Evolutionary conservation across 352 stramenopile genomes (phyloP), one percentile per base, ranked within the genome.

Genomic region (Pythium phragmitis): DNA sequence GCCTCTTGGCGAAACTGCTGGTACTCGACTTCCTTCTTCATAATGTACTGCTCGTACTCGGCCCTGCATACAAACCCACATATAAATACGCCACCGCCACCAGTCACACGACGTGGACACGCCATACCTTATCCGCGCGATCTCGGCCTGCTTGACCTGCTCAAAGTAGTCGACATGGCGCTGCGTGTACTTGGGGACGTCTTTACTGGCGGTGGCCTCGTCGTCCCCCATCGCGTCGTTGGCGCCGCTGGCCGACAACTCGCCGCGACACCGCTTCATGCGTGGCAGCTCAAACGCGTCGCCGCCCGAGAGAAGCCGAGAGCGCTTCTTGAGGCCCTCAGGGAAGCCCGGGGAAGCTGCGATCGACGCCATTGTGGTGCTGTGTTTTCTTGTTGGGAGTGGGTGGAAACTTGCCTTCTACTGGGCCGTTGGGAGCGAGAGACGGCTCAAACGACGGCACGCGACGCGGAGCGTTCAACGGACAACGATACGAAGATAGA

Each of bases 151-250:
- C 63, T 96, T 93, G 37, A 86, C 72, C 58, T 94, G 85, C 63
- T 96, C 87, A 67, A 96, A 89, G 76, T 89, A 96, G 53, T 94
- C 87, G 21, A 96, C 83, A 42, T 96, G 87, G 34, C 87, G 79
- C 63, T 96, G 87, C 52, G 82, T 89, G 72, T 90, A 95, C 76
- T 93, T 94, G 68, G 82, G 73, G 57, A 88, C 68, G 54, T 92
- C 85, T 6, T 79, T 74, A 33, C 7, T 28, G 17, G 70, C 63
- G 4, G 46, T 34, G 6, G 59, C 62, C 12, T 73, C 65, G 4
- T 70, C 59, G 17, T 76, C 67, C 16, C 62, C 65, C 57, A 79
- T 68, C 2, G 62, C 57, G 8, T 76, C 72, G 53, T 75, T 68
- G 4, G 48, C 56, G 37, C 69, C 58, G 19, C 46, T 56, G 6